Percentiles rank a stretch among this genome's conserved stretches.
phyloP scores from a whole-genome alignment of 441 rosid species.

The Raphanus hybrid region DNA sequence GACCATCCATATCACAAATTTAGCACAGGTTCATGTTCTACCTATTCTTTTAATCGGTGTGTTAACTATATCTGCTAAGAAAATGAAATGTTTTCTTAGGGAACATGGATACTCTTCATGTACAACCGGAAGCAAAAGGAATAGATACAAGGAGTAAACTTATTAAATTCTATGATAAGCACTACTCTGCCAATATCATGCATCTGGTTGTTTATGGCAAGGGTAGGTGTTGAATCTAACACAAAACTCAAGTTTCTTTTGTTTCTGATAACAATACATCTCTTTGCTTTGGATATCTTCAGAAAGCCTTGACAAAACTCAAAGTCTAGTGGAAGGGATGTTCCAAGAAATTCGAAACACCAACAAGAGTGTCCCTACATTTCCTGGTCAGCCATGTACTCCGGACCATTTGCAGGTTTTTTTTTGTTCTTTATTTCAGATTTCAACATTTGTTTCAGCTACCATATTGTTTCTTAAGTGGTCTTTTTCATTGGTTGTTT shows the following conservation, averaged over 20 bases:
- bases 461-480: constrained; percentile 33
- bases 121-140: constrained; percentile 73
- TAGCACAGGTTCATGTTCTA: constrained; percentile 55
- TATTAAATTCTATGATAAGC: constrained; percentile 67
- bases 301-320: constrained; percentile 78
- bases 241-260: background rate
- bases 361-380: constrained; percentile 46
- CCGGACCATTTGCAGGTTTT: constrained; percentile 79
- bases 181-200: constrained; percentile 85
- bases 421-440: background rate
- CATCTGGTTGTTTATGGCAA: constrained; percentile 74
- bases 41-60: background rate
- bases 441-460: background rate
- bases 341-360: constrained; percentile 71
- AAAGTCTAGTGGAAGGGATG: constrained; percentile 57
- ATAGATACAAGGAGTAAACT: constrained; percentile 75
- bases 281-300: constrained; percentile 41
- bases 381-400: constrained; percentile 82
- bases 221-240: constrained; percentile 50
- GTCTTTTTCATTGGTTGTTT: constrained; percentile 35
- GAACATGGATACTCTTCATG: constrained; percentile 80
- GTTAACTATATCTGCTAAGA: background rate
- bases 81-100: constrained; percentile 53
- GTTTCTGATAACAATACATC: background rate
- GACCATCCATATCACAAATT: constrained; percentile 86